Conservation (phyloP, 176 grass and related monocot species). For the Ampelocalamus luodianensis region DNA sequence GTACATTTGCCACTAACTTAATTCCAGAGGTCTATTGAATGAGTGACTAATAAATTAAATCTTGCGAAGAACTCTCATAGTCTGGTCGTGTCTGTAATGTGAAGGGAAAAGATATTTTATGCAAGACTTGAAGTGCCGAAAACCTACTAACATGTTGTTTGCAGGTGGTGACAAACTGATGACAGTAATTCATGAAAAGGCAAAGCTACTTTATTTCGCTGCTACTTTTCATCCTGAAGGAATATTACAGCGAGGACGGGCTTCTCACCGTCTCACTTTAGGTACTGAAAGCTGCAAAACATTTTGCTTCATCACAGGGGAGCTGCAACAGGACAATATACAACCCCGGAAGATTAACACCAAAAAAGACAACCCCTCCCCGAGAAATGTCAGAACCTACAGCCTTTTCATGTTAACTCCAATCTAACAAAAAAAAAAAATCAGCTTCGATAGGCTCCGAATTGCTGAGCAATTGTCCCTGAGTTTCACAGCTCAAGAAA, state of each 20-base stretch:
- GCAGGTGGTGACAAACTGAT: slow-evolving; percentile 25
- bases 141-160: background rate
- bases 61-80: background rate
- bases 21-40: background rate
- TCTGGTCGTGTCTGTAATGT: background rate
- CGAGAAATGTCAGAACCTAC: background rate
- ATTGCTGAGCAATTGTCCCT: background rate
- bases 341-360: slow-evolving; percentile 33
- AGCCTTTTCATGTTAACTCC: background rate
- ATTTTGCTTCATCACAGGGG: slow-evolving; percentile 16
- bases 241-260: slow-evolving; percentile 46
- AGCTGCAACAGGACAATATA: slow-evolving; percentile 41
- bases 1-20: background rate
- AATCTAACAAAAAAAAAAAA: background rate
- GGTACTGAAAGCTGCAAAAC: slow-evolving; percentile 48
- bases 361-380: slow-evolving; percentile 33
- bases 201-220: slow-evolving; percentile 27
- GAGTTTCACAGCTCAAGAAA: background rate
- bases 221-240: slow-evolving; percentile 25
- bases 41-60: background rate
- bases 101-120: background rate
- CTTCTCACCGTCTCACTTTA: slow-evolving; percentile 35
- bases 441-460: background rate
- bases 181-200: slow-evolving; percentile 33
- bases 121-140: background rate